Conservation (phyloP, 441 rosid species). For the Euphorbia celastroides region DNA sequence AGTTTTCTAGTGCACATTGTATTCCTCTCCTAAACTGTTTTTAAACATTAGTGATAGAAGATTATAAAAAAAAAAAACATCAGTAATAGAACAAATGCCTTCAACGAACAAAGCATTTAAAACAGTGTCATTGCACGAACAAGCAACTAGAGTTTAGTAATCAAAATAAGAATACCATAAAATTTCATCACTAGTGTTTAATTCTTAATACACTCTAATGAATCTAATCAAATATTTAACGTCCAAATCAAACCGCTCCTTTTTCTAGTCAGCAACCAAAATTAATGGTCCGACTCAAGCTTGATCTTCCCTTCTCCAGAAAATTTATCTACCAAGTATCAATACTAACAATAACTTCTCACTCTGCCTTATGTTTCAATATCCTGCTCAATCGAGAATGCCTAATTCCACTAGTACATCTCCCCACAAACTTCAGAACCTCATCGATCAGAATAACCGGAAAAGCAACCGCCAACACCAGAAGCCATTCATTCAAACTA, state of each 20-base stretch:
- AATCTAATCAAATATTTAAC: conserved; percentile 12
- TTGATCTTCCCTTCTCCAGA: neutral
- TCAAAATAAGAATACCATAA: neutral
- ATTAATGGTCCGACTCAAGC: neutral
- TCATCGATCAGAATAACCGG: conserved; percentile 86
- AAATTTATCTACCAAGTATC: neutral
- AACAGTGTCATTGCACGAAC: neutral
- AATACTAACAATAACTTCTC: conserved; percentile 4
- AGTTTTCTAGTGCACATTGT: too few relatives aligned
- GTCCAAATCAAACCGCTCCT: neutral
- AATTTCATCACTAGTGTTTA: neutral
- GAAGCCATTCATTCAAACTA: conserved; percentile 80
- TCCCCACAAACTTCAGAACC: conserved; percentile 71
- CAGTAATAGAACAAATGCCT: neutral
- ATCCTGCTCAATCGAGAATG: conserved; percentile 27
- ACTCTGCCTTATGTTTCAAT: conserved; percentile 58
- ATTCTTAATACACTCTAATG: neutral
- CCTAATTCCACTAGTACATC: conserved; percentile 44
- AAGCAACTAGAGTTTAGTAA: neutral
- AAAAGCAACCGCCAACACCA: conserved; percentile 66
- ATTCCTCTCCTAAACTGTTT: too few relatives aligned
- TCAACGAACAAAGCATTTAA: neutral
- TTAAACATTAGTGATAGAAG: too few relatives aligned
- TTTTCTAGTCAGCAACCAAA: neutral
- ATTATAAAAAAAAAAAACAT: too few relatives aligned